These are phyloP conservation scores for Yueomyces sp. DNA, from an alignment of 1,139 yeast genomes.

Conservation along the genomic window DNA sequence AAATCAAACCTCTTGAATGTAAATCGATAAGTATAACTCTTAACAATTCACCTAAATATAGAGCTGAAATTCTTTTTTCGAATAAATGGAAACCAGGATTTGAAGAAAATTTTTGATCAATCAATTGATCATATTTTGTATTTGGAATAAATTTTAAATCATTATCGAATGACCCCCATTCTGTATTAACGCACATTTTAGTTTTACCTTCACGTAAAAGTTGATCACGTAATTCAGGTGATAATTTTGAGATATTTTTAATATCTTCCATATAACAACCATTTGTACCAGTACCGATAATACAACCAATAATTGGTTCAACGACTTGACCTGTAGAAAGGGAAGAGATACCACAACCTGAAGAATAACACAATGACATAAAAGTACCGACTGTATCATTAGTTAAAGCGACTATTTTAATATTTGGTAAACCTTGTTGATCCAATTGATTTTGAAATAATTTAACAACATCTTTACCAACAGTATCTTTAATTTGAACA, in stretches of 20 bases:
- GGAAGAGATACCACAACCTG: slow-evolving; percentile 28
- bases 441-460: slow-evolving; percentile 61
- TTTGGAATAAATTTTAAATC: slow-evolving; percentile 57
- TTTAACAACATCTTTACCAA: slow-evolving; percentile 70
- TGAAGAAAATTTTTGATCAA: slow-evolving; percentile 58
- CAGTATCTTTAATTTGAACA: slow-evolving; percentile 70
- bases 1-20: slow-evolving; percentile 43
- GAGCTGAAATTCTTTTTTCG: slow-evolving; percentile 88
- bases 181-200: slow-evolving; percentile 87
- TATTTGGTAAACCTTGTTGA: slow-evolving; percentile 31
- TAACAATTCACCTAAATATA: slow-evolving; percentile 85
- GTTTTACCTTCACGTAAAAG: slow-evolving; percentile 34
- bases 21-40: slow-evolving; percentile 63
- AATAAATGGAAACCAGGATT: slow-evolving; percentile 82
- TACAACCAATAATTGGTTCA: slow-evolving; percentile 72
- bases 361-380: slow-evolving; percentile 73
- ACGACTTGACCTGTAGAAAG: slow-evolving; percentile 48
- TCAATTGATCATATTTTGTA: slow-evolving; percentile 58
- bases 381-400: slow-evolving; percentile 94
- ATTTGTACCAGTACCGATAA: slow-evolving; percentile 94
- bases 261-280: slow-evolving; percentile 82
- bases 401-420: slow-evolving; percentile 75
- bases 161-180: slow-evolving; percentile 97
- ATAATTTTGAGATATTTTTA: slow-evolving; percentile 56
- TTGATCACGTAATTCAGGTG: slow-evolving; percentile 28